Evolutionary conservation across 2,329 filamentous ascomycete genomes (phyloP), one percentile per base, ranked within the genome.

Genomic region (Atkinsonella hypoxylon): DNA sequence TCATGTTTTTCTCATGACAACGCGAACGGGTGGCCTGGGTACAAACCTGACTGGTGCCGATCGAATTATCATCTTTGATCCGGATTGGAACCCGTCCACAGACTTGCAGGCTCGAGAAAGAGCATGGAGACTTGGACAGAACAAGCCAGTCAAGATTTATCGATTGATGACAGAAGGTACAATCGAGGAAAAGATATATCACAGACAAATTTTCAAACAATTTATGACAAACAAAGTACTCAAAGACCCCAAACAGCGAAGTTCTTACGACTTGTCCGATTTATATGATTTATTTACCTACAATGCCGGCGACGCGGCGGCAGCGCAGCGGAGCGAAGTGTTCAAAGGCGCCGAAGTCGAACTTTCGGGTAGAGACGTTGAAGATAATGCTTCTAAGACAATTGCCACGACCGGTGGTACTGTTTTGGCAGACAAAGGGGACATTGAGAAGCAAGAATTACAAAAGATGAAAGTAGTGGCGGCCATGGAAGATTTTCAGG

Each of bases 171-270:
- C 89, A 4, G 89, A 91, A 5, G 93, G 93, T 1, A 98, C 94
- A 0, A 98, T 98, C 22, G 93, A 98, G 63, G 93, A 98, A 67
- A 98, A 98, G 71, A 98, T 98, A 31, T 98, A 97, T 56, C 91
- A 98, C 66, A 85, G 94, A 15, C 93, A 98, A 62, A 93, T 98
- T 47, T 98, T 95, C 75, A 98, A 98, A 67, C 91, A 97, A 59
- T 96, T 97, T 62, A 75, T 98, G 54, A 93, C 89, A 3, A 95
- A 97, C 70, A 97, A 97, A 66, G 90, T 98, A 7, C 68, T 98
- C 47, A 90, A 87, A 58, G 91, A 98, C 59, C 89, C 93, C 0
- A 95, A 95, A 61, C 90, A 97, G 65, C 82, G 88, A 20, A 88
- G 93, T 56, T 89, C 85, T 0, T 95, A 97, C 65, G 88, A 95